Evolutionary conservation across 176 grass and related monocot species (phyloP).

Genomic region (Oryza officinalis): DNA sequence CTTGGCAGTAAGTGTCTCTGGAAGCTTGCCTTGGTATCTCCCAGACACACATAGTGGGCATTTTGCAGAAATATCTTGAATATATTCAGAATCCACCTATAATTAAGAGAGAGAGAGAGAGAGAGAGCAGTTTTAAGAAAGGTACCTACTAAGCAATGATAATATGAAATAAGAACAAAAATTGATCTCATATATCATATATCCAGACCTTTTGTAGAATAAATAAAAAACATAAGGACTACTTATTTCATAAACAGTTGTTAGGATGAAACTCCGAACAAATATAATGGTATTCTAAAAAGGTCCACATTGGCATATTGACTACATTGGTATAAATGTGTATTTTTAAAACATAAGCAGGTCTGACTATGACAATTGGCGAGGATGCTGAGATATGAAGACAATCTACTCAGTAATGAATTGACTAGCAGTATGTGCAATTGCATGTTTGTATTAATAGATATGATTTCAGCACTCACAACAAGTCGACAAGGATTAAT

Average conservation of each 20-base stretch:
- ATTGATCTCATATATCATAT: background rate
- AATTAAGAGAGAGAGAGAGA: conserved; percentile 32
- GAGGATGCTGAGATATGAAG: background rate
- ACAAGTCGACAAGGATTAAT: background rate
- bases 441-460: background rate
- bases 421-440: background rate
- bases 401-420: background rate
- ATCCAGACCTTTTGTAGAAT: conserved; percentile 7
- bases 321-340: background rate
- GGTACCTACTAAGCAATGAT: background rate
- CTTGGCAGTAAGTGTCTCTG: conserved; percentile 62
- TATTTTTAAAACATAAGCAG: background rate
- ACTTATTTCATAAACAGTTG: conserved; percentile 21
- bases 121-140: conserved; percentile 11
- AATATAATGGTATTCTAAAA: conserved; percentile 13
- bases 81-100: conserved; percentile 81
- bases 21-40: conserved; percentile 85
- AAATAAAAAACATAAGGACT: background rate
- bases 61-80: conserved; percentile 80
- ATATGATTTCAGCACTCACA: background rate
- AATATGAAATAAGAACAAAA: conserved; percentile 14
- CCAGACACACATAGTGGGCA: conserved; percentile 79
- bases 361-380: background rate
- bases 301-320: background rate
- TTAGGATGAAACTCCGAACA: conserved; percentile 2